A percentile compares a stretch with the other conserved stretches of the same genome.
Evolutionary conservation across 2,329 filamentous ascomycete genomes (phyloP).

Genomic region (Phyllosticta citribraziliensis): DNA sequence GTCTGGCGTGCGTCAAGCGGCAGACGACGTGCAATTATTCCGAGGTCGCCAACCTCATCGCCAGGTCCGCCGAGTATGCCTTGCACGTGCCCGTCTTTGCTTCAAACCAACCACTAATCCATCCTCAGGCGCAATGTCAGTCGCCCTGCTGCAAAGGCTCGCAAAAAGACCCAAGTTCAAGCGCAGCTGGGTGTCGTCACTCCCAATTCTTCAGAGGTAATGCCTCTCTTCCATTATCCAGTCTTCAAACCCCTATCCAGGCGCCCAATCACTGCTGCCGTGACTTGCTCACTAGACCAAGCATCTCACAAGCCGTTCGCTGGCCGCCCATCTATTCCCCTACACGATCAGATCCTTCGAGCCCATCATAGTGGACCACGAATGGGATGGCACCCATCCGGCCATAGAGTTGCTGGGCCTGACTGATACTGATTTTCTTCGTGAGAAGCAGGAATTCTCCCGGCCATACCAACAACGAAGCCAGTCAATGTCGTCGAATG

Average conservation of each 20-base stretch:
- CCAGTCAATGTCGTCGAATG: slow-evolving; percentile 24
- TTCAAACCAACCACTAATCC: slow-evolving; percentile 11
- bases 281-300: slow-evolving; percentile 9
- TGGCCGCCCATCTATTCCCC: slow-evolving; percentile 8
- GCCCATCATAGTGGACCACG: slow-evolving; percentile 3
- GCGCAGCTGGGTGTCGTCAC: slow-evolving; percentile 7
- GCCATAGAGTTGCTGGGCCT: slow-evolving; percentile 9
- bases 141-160: slow-evolving; percentile 7
- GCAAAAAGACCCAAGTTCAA: slow-evolving; percentile 7
- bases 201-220: slow-evolving; percentile 9
- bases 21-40: slow-evolving; percentile 69
- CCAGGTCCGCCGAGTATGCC: slow-evolving; percentile 48
- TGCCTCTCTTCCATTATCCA: not conserved
- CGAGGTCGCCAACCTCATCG: slow-evolving; percentile 62
- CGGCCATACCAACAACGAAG: slow-evolving; percentile 11
- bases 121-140: slow-evolving; percentile 7
- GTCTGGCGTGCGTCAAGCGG: slow-evolving; percentile 57
- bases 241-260: not conserved
- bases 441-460: slow-evolving; percentile 7
- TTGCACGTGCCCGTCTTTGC: not conserved
- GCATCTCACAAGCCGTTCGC: slow-evolving; percentile 7
- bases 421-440: slow-evolving; percentile 5
- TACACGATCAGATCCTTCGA: slow-evolving; percentile 10
- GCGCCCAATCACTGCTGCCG: not conserved
- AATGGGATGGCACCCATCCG: slow-evolving; percentile 8